Base-by-base conservation (phyloP, 2,329 filamentous ascomycete species). In the Colletotrichum cordylinicola region DNA sequence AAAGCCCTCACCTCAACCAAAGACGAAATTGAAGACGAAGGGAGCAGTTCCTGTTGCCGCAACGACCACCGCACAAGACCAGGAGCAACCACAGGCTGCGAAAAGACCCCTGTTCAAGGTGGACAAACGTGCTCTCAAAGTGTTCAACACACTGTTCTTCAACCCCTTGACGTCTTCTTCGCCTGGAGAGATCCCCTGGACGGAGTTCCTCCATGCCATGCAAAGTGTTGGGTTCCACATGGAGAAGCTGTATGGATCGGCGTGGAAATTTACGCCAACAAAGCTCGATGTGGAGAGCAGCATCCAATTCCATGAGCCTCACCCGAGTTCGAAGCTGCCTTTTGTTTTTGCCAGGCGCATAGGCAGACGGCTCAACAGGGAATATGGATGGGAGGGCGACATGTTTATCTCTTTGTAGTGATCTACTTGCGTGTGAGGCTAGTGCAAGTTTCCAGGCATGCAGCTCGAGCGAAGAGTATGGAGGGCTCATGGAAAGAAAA, bases 281-380 rank as follows among this genome's bases (percentile, higher is more conserved):
- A 78, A 78, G 4, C 74, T 86, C 27, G 85, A 88, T 68, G 83
- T 87, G 0, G 83, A 87, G 52, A 81, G 87, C 6, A 87, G 85
- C 29, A 93, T 93, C 37, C 88, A 91, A 70, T 91, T 93, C 76
- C 90, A 93, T 77, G 90, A 92, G 79, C 91, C 91, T 4, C 91
- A 93, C 80, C 90, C 90, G 0, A 80, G 79, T 2, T 82, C 83
- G 1, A 92, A 92, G 81, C 84, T 93, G 5, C 82, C 87, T 0
- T 90, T 88, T 75, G 77, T 78, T 2, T 81, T 80, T 55, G 90
- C 89, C 1, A 83, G 90, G 62, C 80, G 86, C 2, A 82, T 86
- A 77, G 91, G 90, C 0, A 82, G 90, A 61, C 82, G 90, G 27
- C 78, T 93, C 55, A 84, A 80, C 67, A 82, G 88, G 61, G 84